Conservation (phyloP, 140 eudicot species). For the Oenanthe javanica region DNA sequence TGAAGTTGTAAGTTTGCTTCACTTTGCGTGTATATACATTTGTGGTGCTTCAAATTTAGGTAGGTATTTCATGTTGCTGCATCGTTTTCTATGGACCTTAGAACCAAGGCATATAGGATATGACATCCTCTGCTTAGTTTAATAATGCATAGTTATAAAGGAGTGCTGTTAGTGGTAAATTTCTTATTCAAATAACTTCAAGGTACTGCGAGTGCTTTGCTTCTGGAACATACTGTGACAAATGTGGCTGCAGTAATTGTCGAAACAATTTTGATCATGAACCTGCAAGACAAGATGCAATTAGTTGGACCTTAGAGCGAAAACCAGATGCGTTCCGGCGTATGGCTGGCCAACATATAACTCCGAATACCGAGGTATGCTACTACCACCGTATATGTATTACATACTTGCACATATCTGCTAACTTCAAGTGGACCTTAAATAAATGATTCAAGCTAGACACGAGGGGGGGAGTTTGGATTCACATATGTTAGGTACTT, state of each 20-base stretch:
- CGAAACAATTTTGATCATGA: slow-evolving; percentile 22
- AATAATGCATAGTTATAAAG: neutral
- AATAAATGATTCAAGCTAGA: neutral
- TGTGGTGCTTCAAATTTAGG: neutral
- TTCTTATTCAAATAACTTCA: neutral
- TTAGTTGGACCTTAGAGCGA: slow-evolving; percentile 20
- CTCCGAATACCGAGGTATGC: slow-evolving; percentile 10
- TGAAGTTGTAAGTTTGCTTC: slow-evolving; percentile 22
- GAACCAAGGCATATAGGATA: neutral
- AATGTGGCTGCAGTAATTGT: slow-evolving; percentile 20
- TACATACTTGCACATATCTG: neutral
- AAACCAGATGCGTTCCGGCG: slow-evolving; percentile 22
- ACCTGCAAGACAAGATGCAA: slow-evolving; percentile 19
- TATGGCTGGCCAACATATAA: slow-evolving; percentile 11
- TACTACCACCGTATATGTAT: neutral
- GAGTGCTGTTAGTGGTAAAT: neutral
- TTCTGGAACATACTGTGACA: slow-evolving; percentile 25
- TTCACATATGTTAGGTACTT: neutral
- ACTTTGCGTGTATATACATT: neutral
- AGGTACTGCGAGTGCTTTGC: slow-evolving; percentile 37
- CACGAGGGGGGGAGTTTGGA: neutral
- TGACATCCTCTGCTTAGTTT: neutral
- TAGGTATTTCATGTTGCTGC: neutral
- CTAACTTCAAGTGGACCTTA: neutral
- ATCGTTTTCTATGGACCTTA: neutral